Evolutionary conservation across 768 basidiomycete genomes (phyloP).

Genomic region (Leccinum longicurvipes): DNA sequence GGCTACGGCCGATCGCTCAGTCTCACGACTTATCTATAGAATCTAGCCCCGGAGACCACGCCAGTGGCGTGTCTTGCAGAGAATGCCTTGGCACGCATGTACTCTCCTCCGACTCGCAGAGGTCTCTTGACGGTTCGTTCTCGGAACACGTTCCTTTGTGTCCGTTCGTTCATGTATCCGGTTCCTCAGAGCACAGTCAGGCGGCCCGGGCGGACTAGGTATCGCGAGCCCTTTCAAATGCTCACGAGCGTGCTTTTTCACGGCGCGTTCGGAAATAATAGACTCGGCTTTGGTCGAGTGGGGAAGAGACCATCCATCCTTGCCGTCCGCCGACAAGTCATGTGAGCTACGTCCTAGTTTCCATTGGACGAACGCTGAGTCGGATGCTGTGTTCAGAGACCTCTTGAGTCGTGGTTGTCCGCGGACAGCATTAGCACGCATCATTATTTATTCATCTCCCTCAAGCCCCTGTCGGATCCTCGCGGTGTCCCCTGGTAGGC

Average conservation of each 20-base stretch:
- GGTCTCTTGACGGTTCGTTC: slow-evolving; percentile 53
- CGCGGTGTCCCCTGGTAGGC: slow-evolving; percentile 72
- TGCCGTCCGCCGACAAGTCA: slow-evolving; percentile 78
- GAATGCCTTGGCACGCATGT: slow-evolving; percentile 89
- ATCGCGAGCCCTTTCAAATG: slow-evolving; percentile 91
- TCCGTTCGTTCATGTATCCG: background rate
- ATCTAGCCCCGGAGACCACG: slow-evolving; percentile 74
- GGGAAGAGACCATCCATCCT: slow-evolving; percentile 94
- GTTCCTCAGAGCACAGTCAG: slow-evolving; percentile 65
- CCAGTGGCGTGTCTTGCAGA: slow-evolving; percentile 71
- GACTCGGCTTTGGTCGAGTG: slow-evolving; percentile 85
- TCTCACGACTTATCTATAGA: slow-evolving; percentile 4
- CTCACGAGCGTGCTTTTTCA: slow-evolving; percentile 89
- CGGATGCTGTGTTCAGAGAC: slow-evolving; percentile 54
- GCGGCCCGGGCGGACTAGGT: slow-evolving; percentile 87
- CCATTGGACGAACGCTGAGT: background rate
- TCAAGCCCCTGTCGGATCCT: slow-evolving; percentile 87
- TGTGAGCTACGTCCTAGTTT: slow-evolving; percentile 43
- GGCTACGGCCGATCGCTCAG: background rate
- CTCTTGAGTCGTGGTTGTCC: slow-evolving; percentile 86
- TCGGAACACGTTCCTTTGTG: background rate
- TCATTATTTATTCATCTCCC: slow-evolving; percentile 76
- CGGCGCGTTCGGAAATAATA: slow-evolving; percentile 79
- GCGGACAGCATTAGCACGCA: slow-evolving; percentile 87
- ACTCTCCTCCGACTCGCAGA: slow-evolving; percentile 48